Evolutionary conservation across 768 basidiomycete species (phyloP).

Genomic region (Mycena vulgaris): DNA sequence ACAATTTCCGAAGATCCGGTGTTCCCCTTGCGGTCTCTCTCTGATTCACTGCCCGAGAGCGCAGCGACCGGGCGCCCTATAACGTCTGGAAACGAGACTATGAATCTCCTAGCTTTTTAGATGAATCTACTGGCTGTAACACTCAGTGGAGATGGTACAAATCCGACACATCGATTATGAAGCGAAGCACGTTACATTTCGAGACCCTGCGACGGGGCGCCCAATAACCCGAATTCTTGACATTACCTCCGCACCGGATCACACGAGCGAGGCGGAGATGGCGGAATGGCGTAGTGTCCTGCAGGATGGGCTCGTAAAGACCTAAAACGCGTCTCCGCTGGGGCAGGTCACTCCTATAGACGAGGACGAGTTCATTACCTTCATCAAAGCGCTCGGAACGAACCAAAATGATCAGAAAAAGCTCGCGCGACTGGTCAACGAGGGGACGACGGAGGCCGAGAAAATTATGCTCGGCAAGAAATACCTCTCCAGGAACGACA

Average conservation of each 20-base stretch:
- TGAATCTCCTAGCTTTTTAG: no score
- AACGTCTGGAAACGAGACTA: no score
- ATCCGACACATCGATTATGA: conserved; percentile 40
- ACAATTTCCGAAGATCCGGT: no score
- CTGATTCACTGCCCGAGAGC: no score
- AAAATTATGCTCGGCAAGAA: conserved; percentile 10
- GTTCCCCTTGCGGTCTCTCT: no score
- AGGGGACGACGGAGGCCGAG: conserved; percentile 18
- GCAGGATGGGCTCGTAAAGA: conserved; percentile 11
- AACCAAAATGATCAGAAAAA: conserved; percentile 48
- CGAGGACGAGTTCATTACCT: conserved; percentile 26
- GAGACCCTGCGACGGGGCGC: not conserved
- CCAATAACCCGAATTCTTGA: conserved; percentile 27
- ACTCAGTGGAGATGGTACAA: conserved; percentile 44
- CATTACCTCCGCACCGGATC: conserved; percentile 36
- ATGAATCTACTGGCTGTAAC: no score
- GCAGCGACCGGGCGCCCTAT: no score
- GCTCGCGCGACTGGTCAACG: conserved; percentile 14
- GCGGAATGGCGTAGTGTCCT: conserved; percentile 34
- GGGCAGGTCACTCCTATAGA: conserved; percentile 13
- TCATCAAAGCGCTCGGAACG: conserved; percentile 33
- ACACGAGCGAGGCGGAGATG: conserved; percentile 46
- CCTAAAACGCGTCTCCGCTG: conserved; percentile 39
- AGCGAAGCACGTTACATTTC: conserved; percentile 26
- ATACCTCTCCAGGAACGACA: not conserved